Conservation (phyloP, 768 basidiomycete genomes). For the Auriculariales sp. region DNA sequence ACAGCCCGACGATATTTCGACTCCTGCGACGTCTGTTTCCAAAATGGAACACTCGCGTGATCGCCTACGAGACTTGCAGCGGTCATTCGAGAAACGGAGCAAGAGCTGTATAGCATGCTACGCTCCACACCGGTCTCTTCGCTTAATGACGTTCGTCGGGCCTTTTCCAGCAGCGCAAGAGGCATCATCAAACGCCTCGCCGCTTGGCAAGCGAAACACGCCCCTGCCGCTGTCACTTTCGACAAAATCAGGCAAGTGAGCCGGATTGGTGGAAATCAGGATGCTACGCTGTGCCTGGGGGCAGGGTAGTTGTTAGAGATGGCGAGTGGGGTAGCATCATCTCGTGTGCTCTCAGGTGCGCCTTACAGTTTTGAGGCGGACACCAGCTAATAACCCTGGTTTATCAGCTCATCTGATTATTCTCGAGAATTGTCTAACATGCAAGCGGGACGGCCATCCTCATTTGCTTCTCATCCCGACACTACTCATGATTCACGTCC, state of each 20-base stretch:
- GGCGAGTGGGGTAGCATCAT: constrained; percentile 70
- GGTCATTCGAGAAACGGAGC: constrained; percentile 47
- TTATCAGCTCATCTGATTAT: constrained; percentile 44
- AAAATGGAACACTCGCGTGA: constrained; percentile 1
- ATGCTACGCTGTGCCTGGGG: constrained; percentile 51
- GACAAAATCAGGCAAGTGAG: constrained; percentile 20
- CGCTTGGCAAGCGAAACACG: constrained; percentile 56
- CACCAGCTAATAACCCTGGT: too few relatives aligned
- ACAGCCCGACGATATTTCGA: too few relatives aligned
- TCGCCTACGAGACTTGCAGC: constrained; percentile 23
- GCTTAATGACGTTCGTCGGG: constrained; percentile 50
- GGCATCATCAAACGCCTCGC: constrained; percentile 38
- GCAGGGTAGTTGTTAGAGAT: constrained; percentile 51
- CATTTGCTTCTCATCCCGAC: not conserved
- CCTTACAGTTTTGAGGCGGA: not conserved
- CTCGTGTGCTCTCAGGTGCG: constrained; percentile 57
- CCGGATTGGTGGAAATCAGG: constrained; percentile 53
- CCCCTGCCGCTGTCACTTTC: constrained; percentile 13
- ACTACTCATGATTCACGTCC: constrained; percentile 5
- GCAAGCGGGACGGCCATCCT: constrained; percentile 4
- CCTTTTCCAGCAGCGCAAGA: constrained; percentile 36
- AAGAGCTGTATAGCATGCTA: constrained; percentile 41
- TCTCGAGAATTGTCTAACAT: constrained; percentile 24
- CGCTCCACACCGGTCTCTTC: constrained; percentile 25
- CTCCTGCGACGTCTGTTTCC: too few relatives aligned